phyloP scores from a whole-genome alignment of 148 eudicot species.

The Fagopyrum homotropicum region DNA sequence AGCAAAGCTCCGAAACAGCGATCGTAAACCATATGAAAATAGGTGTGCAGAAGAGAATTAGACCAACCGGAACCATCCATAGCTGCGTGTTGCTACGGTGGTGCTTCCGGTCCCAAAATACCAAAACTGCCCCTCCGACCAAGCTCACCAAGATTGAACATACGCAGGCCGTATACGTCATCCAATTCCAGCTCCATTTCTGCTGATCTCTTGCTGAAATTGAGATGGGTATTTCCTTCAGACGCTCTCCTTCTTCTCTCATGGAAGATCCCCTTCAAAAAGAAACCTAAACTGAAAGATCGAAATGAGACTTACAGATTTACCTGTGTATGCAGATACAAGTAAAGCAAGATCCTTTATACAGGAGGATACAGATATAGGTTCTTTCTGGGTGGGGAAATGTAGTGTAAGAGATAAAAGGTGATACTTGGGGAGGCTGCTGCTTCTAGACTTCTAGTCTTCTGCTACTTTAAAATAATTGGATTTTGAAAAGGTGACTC shows the following conservation, averaged over 20 bases:
- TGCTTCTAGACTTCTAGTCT: neutral
- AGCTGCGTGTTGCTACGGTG: conserved; percentile 39
- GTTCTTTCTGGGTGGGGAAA: neutral
- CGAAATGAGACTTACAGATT: too few species aligned
- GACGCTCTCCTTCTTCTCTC: neutral
- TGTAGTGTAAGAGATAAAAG: neutral
- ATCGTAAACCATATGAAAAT: conserved; percentile 20
- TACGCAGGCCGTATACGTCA: conserved; percentile 19
- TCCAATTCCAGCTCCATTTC: conserved; percentile 4
- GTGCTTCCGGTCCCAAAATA: conserved; percentile 36
- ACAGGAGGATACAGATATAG: neutral
- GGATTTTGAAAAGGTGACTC: neutral
- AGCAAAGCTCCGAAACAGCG: too few species aligned
- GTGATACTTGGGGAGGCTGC: conserved; percentile 5
- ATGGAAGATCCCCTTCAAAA: neutral
- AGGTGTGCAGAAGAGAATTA: conserved; percentile 42
- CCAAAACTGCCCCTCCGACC: conserved; percentile 44
- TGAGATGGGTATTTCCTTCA: neutral
- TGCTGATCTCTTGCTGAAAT: neutral
- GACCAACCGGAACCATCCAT: conserved; percentile 72
- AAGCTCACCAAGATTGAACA: conserved; percentile 31
- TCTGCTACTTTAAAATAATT: neutral
- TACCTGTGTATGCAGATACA: too few species aligned
- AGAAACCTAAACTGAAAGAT: neutral
- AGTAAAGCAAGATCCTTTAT: too few species aligned